Base-by-base conservation (phyloP, 2,329 filamentous ascomycete species). In the Aureobasidium zeae region DNA sequence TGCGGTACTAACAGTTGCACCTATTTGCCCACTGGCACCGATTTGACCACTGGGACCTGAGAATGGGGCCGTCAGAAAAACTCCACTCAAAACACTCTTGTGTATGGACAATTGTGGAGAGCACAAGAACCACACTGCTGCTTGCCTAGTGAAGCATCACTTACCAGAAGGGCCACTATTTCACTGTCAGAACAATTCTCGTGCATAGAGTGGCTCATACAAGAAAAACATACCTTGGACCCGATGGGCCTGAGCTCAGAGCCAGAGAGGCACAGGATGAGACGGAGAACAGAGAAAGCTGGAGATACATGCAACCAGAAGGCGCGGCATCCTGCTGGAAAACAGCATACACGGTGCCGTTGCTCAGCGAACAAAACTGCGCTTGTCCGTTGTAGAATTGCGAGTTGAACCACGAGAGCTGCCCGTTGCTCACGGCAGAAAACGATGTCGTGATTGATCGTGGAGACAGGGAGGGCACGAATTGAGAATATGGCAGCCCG, bases 261-360 rank as follows among this genome's bases (percentile, higher is more conserved):
- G 28, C 38, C 11, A 42, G 19, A 1, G 19, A n/a, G 7, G 41
- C 31, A 22, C 41, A 44, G 4, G 41, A 44, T 28, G 41, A 28
- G 1, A 30, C 19, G 6, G 41, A 44, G 22, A 20, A 44, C 3
- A 44, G 19, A 17, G 52, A 52, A 33, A 59, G 39, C 35, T 53
- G 49, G 22, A 58, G 53, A 20, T 48, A 53, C 10, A 51, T 24
- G 39, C 55, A 58, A 2, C 52, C 54, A 22, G 41, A 34, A 8
- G 55, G 56, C 33, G 52, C 49, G 2, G 46, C 50, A 36, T 52
- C 47, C 10, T 55, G 39, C 20, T 50, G 46, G 29, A 56, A 58
- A 1, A 57, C 51, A 1, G 55, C 54, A 36, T 55, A 58, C 7
- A 58, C 50, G 8, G 54, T 55, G 5, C 55, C 56, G 31, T 58